Evolutionary conservation across 768 basidiomycete genomes (phyloP).

Genomic region (Pulveroboletus ravenelii): DNA sequence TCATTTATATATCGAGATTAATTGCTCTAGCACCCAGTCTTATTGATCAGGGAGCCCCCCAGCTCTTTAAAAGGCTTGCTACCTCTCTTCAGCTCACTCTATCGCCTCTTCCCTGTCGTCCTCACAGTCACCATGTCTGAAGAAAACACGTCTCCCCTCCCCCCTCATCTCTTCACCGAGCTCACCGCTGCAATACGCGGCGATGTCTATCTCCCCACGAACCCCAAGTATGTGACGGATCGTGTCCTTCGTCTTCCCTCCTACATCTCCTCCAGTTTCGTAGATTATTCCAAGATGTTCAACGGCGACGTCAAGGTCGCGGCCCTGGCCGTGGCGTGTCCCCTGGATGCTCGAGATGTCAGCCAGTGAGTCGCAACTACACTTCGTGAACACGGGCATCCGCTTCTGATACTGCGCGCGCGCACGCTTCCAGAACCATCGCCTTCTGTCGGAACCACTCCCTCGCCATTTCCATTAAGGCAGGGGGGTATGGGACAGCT

Average conservation of each 20-base stretch:
- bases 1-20: constrained; percentile 11
- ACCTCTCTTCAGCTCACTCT: not conserved
- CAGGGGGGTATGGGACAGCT: constrained; percentile 87
- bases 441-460: constrained; percentile 68
- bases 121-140: constrained; percentile 14
- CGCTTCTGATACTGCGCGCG: constrained; percentile 1
- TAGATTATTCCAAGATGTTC: constrained; percentile 48
- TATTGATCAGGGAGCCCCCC: not conserved
- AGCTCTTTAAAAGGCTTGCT: constrained; percentile 12
- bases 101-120: constrained; percentile 1
- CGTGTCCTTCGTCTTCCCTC: not conserved
- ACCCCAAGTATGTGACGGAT: constrained; percentile 34
- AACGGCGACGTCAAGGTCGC: constrained; percentile 67
- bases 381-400: constrained; percentile 1
- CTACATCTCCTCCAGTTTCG: constrained; percentile 20
- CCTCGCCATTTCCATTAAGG: constrained; percentile 76
- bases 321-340: constrained; percentile 64
- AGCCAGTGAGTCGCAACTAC: constrained; percentile 58
- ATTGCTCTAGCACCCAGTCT: not conserved
- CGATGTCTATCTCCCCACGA: constrained; percentile 40
- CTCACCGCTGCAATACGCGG: constrained; percentile 45
- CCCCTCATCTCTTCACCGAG: constrained; percentile 38
- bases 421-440: constrained; percentile 45
- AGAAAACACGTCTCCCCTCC: not conserved
- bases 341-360: constrained; percentile 75